Conservation (phyloP, 106 monocot genomes). For the Dactylorhiza incarnata region DNA sequence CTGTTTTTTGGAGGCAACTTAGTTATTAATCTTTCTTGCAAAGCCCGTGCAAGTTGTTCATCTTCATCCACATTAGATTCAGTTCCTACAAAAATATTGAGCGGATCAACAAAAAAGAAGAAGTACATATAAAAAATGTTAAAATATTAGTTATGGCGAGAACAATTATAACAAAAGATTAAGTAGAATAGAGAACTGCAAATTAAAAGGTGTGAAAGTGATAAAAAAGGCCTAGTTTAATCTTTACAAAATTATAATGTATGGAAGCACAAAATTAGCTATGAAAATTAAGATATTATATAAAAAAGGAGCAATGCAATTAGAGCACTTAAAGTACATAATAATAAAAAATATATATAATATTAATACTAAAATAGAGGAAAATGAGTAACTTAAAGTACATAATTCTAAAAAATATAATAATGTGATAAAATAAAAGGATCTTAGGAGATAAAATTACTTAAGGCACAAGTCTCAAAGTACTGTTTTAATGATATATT, state of each 20-base stretch:
- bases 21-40: constrained; percentile 74
- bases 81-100: constrained; percentile 23
- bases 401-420: neutral
- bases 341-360: too few species aligned
- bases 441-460: too few species aligned
- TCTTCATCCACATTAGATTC: constrained; percentile 64
- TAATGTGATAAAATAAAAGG: neutral
- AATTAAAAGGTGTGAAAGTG: neutral
- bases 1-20: constrained; percentile 44
- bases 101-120: neutral
- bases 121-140: neutral
- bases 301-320: too few species aligned
- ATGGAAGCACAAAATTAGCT: neutral
- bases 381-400: neutral
- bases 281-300: neutral
- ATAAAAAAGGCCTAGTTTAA: neutral
- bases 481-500: too few species aligned
- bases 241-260: neutral
- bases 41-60: constrained; percentile 77
- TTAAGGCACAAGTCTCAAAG: too few species aligned
- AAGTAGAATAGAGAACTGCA: neutral
- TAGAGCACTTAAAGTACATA: too few species aligned
- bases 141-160: neutral
- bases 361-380: neutral
- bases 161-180: neutral